A percentile compares a stretch with the other conserved stretches of the same genome.
phyloP scores from a whole-genome alignment of 1,284 basidiomycete species.

The Trichosporon faecale region DNA sequence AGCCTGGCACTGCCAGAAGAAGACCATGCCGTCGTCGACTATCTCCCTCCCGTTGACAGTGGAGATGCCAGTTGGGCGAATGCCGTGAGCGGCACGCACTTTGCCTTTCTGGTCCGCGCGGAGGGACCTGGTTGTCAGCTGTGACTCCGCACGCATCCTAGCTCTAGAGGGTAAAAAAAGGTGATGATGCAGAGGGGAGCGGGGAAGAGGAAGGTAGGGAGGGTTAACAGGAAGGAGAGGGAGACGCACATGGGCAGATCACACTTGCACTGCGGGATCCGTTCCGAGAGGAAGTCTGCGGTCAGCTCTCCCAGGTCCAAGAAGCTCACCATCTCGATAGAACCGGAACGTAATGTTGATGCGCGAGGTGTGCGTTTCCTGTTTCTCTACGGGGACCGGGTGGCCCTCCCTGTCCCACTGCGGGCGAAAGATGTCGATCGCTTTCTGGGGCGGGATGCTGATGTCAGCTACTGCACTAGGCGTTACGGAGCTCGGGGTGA shows the following conservation, averaged over 20 bases:
- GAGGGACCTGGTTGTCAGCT: constrained; percentile 36
- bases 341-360: constrained; percentile 83
- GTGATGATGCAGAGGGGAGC: too few relatives aligned
- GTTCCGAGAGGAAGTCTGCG: constrained; percentile 68
- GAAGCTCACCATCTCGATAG: constrained; percentile 38
- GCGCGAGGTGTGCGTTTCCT: constrained; percentile 61
- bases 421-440: constrained; percentile 73
- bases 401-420: constrained; percentile 48
- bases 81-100: constrained; percentile 25
- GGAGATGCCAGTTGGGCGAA: neutral
- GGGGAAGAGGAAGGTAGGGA: too few relatives aligned
- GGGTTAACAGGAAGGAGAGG: neutral
- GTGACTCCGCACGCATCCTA: too few relatives aligned
- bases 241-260: constrained; percentile 61
- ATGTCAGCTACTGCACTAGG: neutral
- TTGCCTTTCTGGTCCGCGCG: constrained; percentile 53
- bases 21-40: constrained; percentile 55
- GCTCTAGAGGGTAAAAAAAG: too few relatives aligned
- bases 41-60: constrained; percentile 16
- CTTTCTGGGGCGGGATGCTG: constrained; percentile 66
- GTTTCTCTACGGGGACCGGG: constrained; percentile 32
- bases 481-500: too few relatives aligned
- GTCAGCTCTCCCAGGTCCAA: constrained; percentile 35
- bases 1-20: constrained; percentile 85
- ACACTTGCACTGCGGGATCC: constrained; percentile 66